A percentile compares a stretch with the other conserved stretches of the same genome.
These are phyloP conservation scores for Silene vulgaris DNA, from an alignment of 179 eudicot genomes.

Conservation along the genomic window DNA sequence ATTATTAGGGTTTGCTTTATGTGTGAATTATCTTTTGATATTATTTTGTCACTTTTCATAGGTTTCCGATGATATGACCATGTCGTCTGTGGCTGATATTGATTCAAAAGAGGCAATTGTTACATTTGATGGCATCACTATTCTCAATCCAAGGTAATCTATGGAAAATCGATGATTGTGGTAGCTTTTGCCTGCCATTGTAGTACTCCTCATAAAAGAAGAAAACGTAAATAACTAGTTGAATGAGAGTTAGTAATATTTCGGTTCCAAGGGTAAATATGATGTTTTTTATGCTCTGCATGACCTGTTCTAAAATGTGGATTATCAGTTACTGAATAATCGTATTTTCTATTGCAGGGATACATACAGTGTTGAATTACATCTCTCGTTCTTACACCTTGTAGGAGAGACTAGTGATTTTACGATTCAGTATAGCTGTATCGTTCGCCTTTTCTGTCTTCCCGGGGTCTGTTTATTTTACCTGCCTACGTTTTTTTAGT, in stretches of 20 bases:
- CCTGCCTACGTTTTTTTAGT: neutral
- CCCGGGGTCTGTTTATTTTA: constrained; percentile 58
- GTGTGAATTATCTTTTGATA: too few species aligned
- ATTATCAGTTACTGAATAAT: constrained; percentile 6
- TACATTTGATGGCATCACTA: constrained; percentile 77
- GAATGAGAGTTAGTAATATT: neutral
- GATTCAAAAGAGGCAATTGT: constrained; percentile 91
- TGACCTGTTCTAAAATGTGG: neutral
- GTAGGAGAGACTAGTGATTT: constrained; percentile 96
- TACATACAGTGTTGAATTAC: constrained; percentile 83
- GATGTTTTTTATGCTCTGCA: neutral
- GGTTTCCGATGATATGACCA: constrained; percentile 85
- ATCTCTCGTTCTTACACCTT: constrained; percentile 80
- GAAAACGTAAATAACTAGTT: too few species aligned
- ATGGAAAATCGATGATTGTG: constrained; percentile 8
- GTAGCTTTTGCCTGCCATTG: neutral
- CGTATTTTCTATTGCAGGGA: constrained; percentile 50
- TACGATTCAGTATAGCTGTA: constrained; percentile 93
- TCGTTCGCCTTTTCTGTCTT: constrained; percentile 77
- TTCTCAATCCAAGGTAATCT: constrained; percentile 83
- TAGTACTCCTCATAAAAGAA: too few species aligned
- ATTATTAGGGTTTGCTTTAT: neutral
- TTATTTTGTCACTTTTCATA: constrained; percentile 17
- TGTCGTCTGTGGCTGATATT: constrained; percentile 79
- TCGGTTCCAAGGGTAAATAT: neutral